A percentile compares a stretch with the other conserved stretches of the same genome.
These are phyloP conservation scores for Agaricus subrufescens DNA, from an alignment of 768 basidiomycete genomes.

Conservation along the genomic window DNA sequence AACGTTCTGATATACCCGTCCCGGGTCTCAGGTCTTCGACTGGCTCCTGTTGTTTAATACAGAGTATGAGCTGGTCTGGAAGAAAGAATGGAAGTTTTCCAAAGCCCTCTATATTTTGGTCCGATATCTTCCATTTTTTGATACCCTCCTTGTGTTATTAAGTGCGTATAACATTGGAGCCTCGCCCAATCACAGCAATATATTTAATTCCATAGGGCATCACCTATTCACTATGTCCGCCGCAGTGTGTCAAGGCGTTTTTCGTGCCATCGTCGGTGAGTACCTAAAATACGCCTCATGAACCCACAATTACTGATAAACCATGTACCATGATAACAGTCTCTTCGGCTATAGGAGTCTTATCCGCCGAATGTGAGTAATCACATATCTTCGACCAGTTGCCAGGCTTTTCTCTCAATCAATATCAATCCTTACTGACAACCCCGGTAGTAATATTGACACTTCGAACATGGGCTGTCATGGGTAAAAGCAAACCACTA, in stretches of 20 bases:
- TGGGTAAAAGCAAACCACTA: background rate
- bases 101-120: background rate
- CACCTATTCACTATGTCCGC: background rate
- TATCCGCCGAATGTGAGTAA: background rate
- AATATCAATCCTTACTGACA: background rate
- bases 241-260: background rate
- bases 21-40: background rate
- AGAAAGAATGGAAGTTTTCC: background rate
- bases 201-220: background rate
- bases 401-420: background rate
- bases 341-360: background rate
- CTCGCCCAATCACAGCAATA: too few species aligned
- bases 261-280: background rate
- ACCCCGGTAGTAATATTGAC: conserved; percentile 4
- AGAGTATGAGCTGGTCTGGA: background rate
- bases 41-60: background rate
- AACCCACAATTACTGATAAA: background rate
- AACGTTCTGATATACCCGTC: too few species aligned
- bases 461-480: conserved; percentile 4
- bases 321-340: background rate
- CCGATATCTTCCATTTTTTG: background rate
- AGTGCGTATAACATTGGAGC: conserved; percentile 11
- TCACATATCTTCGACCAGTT: background rate
- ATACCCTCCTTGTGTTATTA: background rate
- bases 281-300: background rate